These are phyloP conservation scores for Fusarium temperatum DNA, from an alignment of 2,329 filamentous ascomycete genomes.

Conservation along the genomic window DNA sequence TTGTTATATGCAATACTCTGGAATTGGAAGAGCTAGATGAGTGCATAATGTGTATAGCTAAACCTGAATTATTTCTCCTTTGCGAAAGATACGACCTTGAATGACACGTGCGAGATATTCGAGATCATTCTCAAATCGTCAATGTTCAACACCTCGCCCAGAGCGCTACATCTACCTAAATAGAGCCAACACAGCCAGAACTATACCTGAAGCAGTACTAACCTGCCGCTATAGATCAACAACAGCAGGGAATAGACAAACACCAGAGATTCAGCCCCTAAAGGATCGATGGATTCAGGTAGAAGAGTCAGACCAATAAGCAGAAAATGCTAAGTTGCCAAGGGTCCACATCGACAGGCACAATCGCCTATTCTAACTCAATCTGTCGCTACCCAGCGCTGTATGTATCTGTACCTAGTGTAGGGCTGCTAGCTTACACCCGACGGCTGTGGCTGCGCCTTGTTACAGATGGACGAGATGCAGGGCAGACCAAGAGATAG, in stretches of 20 bases:
- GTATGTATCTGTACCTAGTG: not conserved
- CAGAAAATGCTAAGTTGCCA: too few relatives aligned
- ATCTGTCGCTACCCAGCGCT: conserved; percentile 29
- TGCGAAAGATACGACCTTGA: not conserved
- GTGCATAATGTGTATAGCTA: too few relatives aligned
- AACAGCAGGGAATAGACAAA: not conserved
- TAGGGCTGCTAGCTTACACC: conserved; percentile 17
- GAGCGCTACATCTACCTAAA: not conserved
- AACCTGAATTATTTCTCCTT: not conserved
- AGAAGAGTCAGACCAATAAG: not conserved
- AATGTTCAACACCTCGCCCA: not conserved
- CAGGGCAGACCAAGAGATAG: not conserved
- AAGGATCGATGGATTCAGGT: not conserved
- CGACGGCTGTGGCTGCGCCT: conserved; percentile 19
- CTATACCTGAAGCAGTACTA: conserved; percentile 14
- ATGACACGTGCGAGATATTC: not conserved
- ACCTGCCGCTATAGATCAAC: conserved; percentile 4
- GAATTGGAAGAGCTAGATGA: not conserved
- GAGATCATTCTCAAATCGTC: not conserved
- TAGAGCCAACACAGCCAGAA: not conserved
- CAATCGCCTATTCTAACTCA: conserved; percentile 7
- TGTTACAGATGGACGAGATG: not conserved
- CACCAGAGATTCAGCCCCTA: not conserved
- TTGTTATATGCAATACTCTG: too few relatives aligned
- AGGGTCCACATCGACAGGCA: not conserved